These are phyloP conservation scores for Sphagnurus paluster DNA, from an alignment of 1,284 basidiomycete species.

Conservation along the genomic window DNA sequence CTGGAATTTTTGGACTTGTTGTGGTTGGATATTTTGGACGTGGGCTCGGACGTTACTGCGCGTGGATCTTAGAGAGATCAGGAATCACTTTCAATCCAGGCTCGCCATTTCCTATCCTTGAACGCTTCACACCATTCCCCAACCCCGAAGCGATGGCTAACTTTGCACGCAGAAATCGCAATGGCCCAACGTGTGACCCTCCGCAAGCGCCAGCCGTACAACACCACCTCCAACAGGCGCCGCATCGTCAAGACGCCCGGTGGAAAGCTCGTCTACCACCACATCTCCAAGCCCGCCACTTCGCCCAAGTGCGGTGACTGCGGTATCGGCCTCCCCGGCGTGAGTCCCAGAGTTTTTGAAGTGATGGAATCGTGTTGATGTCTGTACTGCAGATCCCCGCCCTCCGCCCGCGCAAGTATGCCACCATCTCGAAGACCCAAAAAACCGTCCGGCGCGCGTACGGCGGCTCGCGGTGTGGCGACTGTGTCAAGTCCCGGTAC, in stretches of 20 bases:
- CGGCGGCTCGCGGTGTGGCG: constrained; percentile 93
- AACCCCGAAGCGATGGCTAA: too few species aligned
- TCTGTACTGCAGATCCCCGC: constrained; percentile 70
- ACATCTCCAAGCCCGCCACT: constrained; percentile 83
- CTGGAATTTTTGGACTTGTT: constrained; percentile 8
- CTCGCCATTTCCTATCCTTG: too few species aligned
- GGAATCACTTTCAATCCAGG: too few species aligned
- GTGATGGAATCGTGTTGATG: background rate
- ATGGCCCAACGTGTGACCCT: constrained; percentile 99
- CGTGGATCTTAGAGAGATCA: too few species aligned
- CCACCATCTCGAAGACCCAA: constrained; percentile 91
- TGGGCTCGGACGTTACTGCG: too few species aligned
- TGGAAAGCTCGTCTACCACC: constrained; percentile 90
- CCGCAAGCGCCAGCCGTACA: constrained; percentile 98
- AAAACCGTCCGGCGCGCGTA: constrained; percentile 95
- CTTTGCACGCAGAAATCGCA: constrained; percentile 29
- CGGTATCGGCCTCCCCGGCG: constrained; percentile 87
- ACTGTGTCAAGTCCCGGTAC: constrained; percentile 89
- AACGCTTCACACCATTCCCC: too few species aligned
- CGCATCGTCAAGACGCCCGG: constrained; percentile 97
- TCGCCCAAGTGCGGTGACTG: constrained; percentile 98
- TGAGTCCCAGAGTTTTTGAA: constrained; percentile 45
- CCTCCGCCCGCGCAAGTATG: constrained; percentile 90
- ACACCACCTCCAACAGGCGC: constrained; percentile 96
- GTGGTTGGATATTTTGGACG: background rate